Percentiles rank a stretch among this genome's conserved stretches.
These are phyloP conservation scores for Calonectria pteridis DNA, from an alignment of 2,329 filamentous ascomycete genomes.

Conservation along the genomic window DNA sequence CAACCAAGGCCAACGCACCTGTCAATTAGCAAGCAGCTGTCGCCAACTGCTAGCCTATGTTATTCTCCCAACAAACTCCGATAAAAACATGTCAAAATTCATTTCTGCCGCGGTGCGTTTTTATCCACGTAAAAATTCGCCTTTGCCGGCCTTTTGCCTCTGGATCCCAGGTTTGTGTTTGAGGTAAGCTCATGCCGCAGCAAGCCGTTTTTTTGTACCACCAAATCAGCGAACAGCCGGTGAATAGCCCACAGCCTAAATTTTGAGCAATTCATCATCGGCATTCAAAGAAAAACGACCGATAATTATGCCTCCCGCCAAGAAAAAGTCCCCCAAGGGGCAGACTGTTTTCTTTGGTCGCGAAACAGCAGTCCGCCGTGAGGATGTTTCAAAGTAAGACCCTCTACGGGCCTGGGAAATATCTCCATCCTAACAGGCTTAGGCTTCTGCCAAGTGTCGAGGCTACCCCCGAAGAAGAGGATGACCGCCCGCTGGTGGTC, in stretches of 20 bases:
- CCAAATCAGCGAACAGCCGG: neutral
- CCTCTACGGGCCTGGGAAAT: accelerated
- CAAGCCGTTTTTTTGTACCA: neutral
- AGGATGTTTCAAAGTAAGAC: conserved; percentile 31
- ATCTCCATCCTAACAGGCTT: conserved; percentile 1
- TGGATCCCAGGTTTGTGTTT: neutral
- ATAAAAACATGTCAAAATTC: neutral
- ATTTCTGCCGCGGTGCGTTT: neutral
- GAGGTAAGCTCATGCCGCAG: neutral
- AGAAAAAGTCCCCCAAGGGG: neutral
- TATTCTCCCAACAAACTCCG: neutral
- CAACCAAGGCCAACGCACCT: neutral
- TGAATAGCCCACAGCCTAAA: neutral
- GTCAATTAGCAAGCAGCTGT: neutral
- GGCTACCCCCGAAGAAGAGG: conserved; percentile 26
- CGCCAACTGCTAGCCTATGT: neutral
- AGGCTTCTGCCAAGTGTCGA: conserved; percentile 32
- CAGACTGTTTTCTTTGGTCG: conserved; percentile 40
- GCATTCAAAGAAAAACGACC: neutral
- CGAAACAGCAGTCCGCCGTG: conserved; percentile 26
- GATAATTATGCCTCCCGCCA: conserved; percentile 28
- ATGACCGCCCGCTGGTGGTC: neutral
- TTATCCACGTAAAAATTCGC: neutral
- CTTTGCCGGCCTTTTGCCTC: neutral
- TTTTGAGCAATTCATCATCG: neutral